phyloP scores from a whole-genome alignment of 163 green algal species.

The Coccomyxa subellipsoidea region DNA sequence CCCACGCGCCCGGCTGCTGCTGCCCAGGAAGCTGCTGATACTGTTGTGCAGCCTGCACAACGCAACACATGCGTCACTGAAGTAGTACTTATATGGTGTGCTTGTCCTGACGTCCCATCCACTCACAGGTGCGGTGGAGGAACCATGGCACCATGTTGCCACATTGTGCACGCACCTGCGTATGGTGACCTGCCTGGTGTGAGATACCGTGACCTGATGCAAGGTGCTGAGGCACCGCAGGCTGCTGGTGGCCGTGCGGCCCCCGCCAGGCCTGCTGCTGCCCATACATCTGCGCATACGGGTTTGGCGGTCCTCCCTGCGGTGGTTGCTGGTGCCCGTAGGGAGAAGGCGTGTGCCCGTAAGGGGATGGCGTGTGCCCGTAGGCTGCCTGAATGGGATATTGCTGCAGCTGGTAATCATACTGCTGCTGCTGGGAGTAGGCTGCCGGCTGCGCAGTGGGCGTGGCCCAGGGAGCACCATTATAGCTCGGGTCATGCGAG shows the following conservation, averaged over 20 bases:
- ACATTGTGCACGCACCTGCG: not conserved
- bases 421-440: not conserved
- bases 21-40: not conserved
- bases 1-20: not conserved
- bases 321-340: not conserved
- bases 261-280: not conserved
- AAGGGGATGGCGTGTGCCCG: not conserved
- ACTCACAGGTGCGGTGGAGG: no score
- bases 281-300: constrained; percentile 1
- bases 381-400: not conserved
- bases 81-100: not conserved
- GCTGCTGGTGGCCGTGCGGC: not conserved
- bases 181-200: not conserved
- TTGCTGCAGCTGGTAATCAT: not conserved
- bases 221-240: not conserved
- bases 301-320: not conserved
- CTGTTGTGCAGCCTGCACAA: not conserved
- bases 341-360: no score
- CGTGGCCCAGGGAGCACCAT: not conserved
- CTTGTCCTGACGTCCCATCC: no score
- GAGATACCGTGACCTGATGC: not conserved
- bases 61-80: not conserved
- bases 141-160: not conserved
- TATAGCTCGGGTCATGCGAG: no score
- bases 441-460: not conserved